Base-by-base conservation (phyloP, 768 basidiomycete species). In the Rhodotorula kratochvilovae region DNA sequence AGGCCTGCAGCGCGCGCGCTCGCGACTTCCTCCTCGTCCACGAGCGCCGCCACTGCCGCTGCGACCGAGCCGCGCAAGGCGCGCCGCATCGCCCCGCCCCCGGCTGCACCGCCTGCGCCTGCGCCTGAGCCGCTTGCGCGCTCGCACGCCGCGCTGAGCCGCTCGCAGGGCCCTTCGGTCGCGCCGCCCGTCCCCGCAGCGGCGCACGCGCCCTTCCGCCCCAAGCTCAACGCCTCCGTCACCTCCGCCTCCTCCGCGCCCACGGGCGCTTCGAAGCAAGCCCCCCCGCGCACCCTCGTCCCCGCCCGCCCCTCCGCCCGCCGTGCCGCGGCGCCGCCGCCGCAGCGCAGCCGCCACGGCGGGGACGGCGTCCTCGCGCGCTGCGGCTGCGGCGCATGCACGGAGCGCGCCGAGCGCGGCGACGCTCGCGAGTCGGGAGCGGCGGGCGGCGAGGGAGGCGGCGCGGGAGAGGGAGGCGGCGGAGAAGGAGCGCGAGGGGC, bases 191-290 rank as follows among this genome's bases (percentile, higher is more conserved):
- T 33, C 13, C 25, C 57, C 2, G 23, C 54, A 6, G 31, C 63
- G 13, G 31, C 42, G 39, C 63, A 64, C 43, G 53, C 54, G n/a
- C 63, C 63, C 13, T 64, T 64, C 63, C 53, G 63, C 10, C 63
- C 63, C 10, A 64, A 64, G 21, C 63, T 64, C 43, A 64, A 54
- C 23, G 6, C 53, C 29, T 64, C 63, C 23, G 54, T 51, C 29
- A 54, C 35, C 1, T 54, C 63, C 11, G 63, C 63, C 1, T 53
- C 62, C 1, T 53, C 62, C 0, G 27, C 21, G 5, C 42, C 29
- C 43, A 42, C 29, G 0, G 29, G 29, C 13, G 53, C 51, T 1
- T 39, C 51, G 0, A 55, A 54, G 13, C 42, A 17, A 45, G 42
- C n/a, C 36, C 61, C 8, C 2, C 43, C 42, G 35, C 36, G 4